Base-by-base conservation (phyloP, 805 yeast species). In the Suhomyces pyralidae region DNA sequence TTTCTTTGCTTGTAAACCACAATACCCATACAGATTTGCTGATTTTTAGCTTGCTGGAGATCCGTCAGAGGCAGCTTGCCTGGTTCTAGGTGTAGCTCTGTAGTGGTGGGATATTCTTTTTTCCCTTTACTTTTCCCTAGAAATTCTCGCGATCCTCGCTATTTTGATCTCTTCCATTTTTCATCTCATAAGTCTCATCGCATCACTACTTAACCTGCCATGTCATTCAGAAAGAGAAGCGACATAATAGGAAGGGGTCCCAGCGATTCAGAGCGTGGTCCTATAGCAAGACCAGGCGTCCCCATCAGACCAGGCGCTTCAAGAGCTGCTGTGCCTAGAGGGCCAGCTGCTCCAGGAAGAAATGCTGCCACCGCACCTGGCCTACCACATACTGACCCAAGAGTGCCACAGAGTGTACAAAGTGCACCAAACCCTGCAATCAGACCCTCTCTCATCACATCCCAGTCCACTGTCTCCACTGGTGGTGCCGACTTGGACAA, bases 401-500 rank as follows among this genome's bases (percentile, higher is more conserved):
- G 24, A 10, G 10, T 24, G 7, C 43, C 43, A 6, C 24, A 17
- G 14, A 19, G 19, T 19, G 14, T 26, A 6, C 15, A 17, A 10
- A 19, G 19, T 40, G 22, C 40, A 6, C 15, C 48, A 22, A 52
- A 40, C 40, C 53, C 40, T 0, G 91, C 88, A 2, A 74, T 88
- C 2, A 78, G 84, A 56, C 96, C 97, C 0, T 91, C 97, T 0
- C 71, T 85, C 2, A 68, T 85, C 22, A 85, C 91, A 5, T 85
- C 96, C 2, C 85, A 82, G 51, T 85, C 88, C 0, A 82, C 91
- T 0, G 78, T 86, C 1, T 89, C 97, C 1, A 86, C 96, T 0
- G 97, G 97, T 1, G 79, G 86, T 22, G 65, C 77, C 7, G 92
- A 90, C 62, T 67, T 93, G 20, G 98, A 93, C 66, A 81, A 78